A percentile compares a stretch with the other conserved stretches of the same genome.
phyloP scores from a whole-genome alignment of 139 green algal species.

The Chlorella vulgaris region DNA sequence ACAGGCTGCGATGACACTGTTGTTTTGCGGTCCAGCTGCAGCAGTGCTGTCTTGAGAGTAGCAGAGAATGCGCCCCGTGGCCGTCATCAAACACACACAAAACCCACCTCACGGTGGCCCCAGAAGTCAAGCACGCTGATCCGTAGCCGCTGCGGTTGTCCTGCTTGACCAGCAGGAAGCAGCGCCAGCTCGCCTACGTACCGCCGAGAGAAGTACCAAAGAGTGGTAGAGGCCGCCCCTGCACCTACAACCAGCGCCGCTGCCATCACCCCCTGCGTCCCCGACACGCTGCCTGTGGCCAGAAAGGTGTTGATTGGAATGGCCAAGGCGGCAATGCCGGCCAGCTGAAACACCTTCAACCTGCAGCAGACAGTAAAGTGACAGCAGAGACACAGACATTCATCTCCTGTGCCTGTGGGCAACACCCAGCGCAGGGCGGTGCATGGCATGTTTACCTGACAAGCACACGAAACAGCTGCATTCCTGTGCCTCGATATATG shows the following conservation, averaged over 20 bases:
- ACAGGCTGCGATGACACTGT: not conserved
- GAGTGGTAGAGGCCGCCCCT: constrained; percentile 40
- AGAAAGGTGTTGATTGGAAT: constrained; percentile 46
- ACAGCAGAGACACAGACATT: not conserved
- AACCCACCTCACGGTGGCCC: constrained; percentile 72
- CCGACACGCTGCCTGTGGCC: not conserved
- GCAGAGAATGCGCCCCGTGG: not conserved
- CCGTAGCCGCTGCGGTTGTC: constrained; percentile 3
- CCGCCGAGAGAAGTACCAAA: constrained; percentile 73
- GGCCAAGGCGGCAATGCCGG: constrained; percentile 50
- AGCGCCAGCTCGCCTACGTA: constrained; percentile 84
- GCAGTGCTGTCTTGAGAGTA: too few relatives aligned
- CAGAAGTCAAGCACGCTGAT: constrained; percentile 82
- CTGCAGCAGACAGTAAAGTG: not conserved
- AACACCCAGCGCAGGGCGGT: not conserved
- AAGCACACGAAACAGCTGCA: constrained; percentile 69
- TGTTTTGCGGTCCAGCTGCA: too few relatives aligned
- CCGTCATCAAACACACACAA: not conserved
- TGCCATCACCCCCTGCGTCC: constrained; percentile 40
- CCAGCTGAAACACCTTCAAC: constrained; percentile 70
- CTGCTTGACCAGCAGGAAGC: constrained; percentile 17
- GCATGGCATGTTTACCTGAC: constrained; percentile 49
- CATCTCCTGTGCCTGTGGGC: not conserved
- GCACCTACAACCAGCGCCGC: constrained; percentile 47
- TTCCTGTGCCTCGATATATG: constrained; percentile 69